phyloP scores from a whole-genome alignment of 805 yeast genomes.

The Jamesozyma piceae region DNA sequence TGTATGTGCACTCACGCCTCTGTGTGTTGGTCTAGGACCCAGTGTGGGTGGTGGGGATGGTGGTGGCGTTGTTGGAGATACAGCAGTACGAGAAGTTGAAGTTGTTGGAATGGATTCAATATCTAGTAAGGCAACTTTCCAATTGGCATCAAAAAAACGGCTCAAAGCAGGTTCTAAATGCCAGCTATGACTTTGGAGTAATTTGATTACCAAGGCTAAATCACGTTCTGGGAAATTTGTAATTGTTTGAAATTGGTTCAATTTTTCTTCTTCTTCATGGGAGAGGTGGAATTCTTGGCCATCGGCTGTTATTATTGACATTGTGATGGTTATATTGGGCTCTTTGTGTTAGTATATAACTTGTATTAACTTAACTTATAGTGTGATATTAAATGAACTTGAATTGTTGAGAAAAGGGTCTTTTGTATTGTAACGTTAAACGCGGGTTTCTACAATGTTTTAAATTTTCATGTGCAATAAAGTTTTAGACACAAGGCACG shows the following conservation, averaged over 20 bases:
- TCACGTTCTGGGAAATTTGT: conserved; percentile 42
- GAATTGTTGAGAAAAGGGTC: background rate
- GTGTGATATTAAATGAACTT: background rate
- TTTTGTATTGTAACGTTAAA: background rate
- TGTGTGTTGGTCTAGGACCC: background rate
- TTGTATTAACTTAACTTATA: background rate
- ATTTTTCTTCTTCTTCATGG: conserved; percentile 35
- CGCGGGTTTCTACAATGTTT: background rate
- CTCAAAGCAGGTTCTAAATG: conserved; percentile 53
- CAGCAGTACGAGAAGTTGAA: conserved; percentile 4
- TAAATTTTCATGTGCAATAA: background rate
- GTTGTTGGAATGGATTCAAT: conserved; percentile 6
- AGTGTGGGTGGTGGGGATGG: background rate
- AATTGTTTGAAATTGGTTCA: conserved; percentile 43
- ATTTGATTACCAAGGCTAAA: conserved; percentile 36
- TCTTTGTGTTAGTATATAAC: background rate
- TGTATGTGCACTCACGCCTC: background rate
- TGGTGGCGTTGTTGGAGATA: background rate
- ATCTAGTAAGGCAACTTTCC: conserved; percentile 22
- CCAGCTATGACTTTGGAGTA: conserved; percentile 47
- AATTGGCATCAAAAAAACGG: conserved; percentile 50
- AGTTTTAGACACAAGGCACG: too few relatives aligned
- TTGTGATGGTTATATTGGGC: conserved; percentile 1
- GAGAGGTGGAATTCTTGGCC: conserved; percentile 27
- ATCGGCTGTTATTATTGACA: conserved; percentile 22